Conservation (phyloP, 306 rosid species). For the Cucumis sativus region DNA sequence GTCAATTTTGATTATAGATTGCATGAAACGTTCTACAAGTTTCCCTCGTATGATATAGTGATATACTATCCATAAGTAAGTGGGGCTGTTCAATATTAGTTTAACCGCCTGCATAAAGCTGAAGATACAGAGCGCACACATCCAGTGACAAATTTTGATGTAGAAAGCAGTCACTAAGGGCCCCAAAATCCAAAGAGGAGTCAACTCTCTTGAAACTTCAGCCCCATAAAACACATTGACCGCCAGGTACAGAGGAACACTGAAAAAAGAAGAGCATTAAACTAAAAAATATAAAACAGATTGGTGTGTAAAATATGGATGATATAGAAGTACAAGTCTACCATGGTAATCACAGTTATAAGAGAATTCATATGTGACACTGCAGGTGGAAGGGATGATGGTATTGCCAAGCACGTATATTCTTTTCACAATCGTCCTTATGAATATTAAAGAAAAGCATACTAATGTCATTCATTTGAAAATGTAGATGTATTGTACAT, state of each 20-base stretch:
- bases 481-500: background rate
- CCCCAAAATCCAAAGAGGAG: constrained; percentile 75
- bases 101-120: constrained; percentile 61
- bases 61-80: constrained; percentile 35
- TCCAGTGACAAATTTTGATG: constrained; percentile 41
- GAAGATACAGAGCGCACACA: constrained; percentile 51
- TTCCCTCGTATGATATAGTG: constrained; percentile 41
- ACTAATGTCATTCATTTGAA: background rate
- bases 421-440: background rate
- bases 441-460: background rate
- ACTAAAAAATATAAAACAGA: background rate
- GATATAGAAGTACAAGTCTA: background rate
- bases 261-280: constrained; percentile 22
- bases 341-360: background rate
- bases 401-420: background rate
- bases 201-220: constrained; percentile 68
- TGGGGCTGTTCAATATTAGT: constrained; percentile 40
- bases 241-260: constrained; percentile 59
- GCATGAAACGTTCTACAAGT: constrained; percentile 43
- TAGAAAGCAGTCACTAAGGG: constrained; percentile 55
- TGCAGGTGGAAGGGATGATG: background rate
- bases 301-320: background rate
- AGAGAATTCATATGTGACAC: background rate
- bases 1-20: constrained; percentile 42
- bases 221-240: constrained; percentile 51